phyloP scores from a whole-genome alignment of 2,329 filamentous ascomycete genomes.

The Aspergillus brunneoviolaceus region DNA sequence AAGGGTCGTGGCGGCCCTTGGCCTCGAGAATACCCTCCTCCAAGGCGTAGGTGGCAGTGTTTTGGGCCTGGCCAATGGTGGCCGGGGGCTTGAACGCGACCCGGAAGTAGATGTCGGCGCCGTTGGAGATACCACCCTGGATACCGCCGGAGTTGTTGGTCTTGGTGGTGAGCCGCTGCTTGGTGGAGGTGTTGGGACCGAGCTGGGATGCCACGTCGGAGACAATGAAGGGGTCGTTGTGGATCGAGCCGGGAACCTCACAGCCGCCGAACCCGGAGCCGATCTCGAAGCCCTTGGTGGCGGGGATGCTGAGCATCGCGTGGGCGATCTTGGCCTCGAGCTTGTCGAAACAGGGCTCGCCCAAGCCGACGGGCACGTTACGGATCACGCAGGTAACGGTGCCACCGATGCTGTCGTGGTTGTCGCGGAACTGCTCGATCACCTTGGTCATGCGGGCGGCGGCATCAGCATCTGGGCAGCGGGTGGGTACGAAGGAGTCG shows the following conservation, averaged over 20 bases:
- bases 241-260: slow-evolving; percentile 79
- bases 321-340: slow-evolving; percentile 88
- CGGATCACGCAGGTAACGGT: slow-evolving; percentile 92
- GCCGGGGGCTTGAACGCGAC: slow-evolving; percentile 94
- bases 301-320: slow-evolving; percentile 92
- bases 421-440: slow-evolving; percentile 76
- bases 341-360: slow-evolving; percentile 95
- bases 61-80: slow-evolving; percentile 86
- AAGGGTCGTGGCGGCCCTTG: slow-evolving; percentile 93
- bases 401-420: slow-evolving; percentile 85
- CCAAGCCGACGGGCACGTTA: slow-evolving; percentile 79
- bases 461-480: slow-evolving; percentile 71
- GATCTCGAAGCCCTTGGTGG: slow-evolving; percentile 93
- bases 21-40: slow-evolving; percentile 76
- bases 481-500: slow-evolving; percentile 79
- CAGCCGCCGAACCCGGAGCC: slow-evolving; percentile 89
- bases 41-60: slow-evolving; percentile 76
- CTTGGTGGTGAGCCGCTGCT: slow-evolving; percentile 71
- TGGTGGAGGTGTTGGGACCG: slow-evolving; percentile 18
- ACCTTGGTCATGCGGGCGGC: slow-evolving; percentile 71
- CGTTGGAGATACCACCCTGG: slow-evolving; percentile 93
- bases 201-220: slow-evolving; percentile 34
- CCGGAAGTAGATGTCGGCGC: slow-evolving; percentile 89
- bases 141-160: slow-evolving; percentile 96
- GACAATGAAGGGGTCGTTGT: slow-evolving; percentile 85